Base-by-base conservation (phyloP, 2,329 filamentous ascomycete species). In the Onygenales sp. region DNA sequence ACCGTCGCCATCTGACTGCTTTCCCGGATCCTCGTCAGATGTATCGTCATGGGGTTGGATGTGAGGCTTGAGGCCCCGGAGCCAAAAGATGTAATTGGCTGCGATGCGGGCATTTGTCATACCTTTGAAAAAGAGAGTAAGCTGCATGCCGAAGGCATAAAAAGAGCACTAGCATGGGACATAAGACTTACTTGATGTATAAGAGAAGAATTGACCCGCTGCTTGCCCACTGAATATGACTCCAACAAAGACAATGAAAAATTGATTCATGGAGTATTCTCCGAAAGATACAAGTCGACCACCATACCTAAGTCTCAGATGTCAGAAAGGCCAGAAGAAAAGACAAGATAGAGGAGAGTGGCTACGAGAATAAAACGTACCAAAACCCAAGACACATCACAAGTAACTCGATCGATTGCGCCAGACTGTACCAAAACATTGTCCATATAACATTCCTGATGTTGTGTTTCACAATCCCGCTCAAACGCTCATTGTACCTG, bases 221-320 rank as follows among this genome's bases (percentile, higher is more conserved):
- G 63, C 58, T 67, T 68, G 55, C 17, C 62, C 58, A 58, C 58
- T 61, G 39, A 67, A 72, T 3, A 77, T 55, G 4, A 74, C 62
- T 4, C 68, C 68, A 56, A 71, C 66, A 54, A 73, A 74, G 36
- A 74, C 68, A 45, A 76, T 62, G 53, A 75, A 74, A 54, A 72
- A 79, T 42, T 74, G 65, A 14, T 65, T 56, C 9, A 61, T 53
- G 36, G 54, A 58, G 52, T 66, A 70, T 45, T 58, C 58, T 6
- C 54, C 50, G 3, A 27, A 52, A 40, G 58, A 56, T 50, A 60
- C 31, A 76, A 73, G 3, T 60, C 70, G 2, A 2, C 80, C 81
- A 45, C 83, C 84, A 56, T 86, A 87, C 78, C 81, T 62, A 1
- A 70, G 48, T 10, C 4, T 13, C 86, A 62, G 85, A 83, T 52